These are phyloP conservation scores for Yarrowia sp. DNA, from an alignment of 805 yeast species.

Conservation along the genomic window DNA sequence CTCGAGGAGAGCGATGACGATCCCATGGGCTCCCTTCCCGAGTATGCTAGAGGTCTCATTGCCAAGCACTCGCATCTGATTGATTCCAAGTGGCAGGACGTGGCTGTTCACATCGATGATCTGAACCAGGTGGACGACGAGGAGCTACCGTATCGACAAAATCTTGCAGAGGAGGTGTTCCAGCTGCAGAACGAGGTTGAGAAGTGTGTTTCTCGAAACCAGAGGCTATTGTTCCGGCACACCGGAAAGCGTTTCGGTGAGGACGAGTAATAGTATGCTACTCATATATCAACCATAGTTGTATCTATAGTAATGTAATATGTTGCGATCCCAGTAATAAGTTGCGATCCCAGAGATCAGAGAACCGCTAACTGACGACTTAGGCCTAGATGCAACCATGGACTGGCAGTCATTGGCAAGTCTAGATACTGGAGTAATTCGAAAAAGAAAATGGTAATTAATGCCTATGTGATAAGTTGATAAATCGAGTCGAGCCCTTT, in stretches of 20 bases:
- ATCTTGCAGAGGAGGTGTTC: constrained; percentile 10
- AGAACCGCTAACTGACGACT: too few relatives aligned
- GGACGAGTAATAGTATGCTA: not conserved
- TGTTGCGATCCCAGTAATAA: too few relatives aligned
- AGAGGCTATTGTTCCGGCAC: constrained; percentile 8
- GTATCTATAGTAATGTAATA: too few relatives aligned
- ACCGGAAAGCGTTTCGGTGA: not conserved
- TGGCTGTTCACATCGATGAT: constrained; percentile 15
- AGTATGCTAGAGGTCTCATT: not conserved
- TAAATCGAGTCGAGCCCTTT: not conserved
- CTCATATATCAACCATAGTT: too few relatives aligned
- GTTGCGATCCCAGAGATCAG: too few relatives aligned
- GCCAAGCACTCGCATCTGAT: constrained; percentile 1
- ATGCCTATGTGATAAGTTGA: too few relatives aligned
- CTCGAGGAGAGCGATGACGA: not conserved
- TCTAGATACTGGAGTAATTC: too few relatives aligned
- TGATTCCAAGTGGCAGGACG: constrained; percentile 6
- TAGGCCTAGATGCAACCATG: too few relatives aligned
- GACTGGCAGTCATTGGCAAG: too few relatives aligned
- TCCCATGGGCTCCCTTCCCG: not conserved
- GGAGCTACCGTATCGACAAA: constrained; percentile 15
- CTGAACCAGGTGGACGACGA: constrained; percentile 4
- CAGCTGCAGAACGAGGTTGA: constrained; percentile 5
- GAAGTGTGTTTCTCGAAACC: constrained; percentile 3
- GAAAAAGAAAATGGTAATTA: too few relatives aligned